Conservation (phyloP, 306 rosid genomes). For the Cicer chorassanicum region DNA sequence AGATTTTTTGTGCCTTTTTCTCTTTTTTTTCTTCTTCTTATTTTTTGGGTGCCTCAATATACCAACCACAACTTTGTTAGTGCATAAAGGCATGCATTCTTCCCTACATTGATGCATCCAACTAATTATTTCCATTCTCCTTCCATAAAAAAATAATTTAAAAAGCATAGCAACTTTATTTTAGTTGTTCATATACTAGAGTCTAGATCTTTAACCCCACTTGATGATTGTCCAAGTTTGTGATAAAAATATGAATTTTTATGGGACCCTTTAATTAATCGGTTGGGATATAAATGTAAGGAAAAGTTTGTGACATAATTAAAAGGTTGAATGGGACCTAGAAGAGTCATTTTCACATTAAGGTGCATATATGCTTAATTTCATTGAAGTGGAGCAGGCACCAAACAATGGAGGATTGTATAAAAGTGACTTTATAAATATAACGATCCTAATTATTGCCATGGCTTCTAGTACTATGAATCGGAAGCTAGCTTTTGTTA, state of each 20-base stretch:
- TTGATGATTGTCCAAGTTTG: conserved; percentile 37
- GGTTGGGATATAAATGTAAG: conserved; percentile 40
- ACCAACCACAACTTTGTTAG: conserved; percentile 53
- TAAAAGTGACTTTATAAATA: not conserved
- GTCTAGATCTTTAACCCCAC: conserved; percentile 43
- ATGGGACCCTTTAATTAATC: conserved; percentile 37
- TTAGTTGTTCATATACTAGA: conserved; percentile 28
- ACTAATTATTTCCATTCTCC: conserved; percentile 19
- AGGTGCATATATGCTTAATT: conserved; percentile 14
- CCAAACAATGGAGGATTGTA: conserved; percentile 8
- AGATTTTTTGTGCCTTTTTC: conserved; percentile 35
- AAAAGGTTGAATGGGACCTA: conserved; percentile 47
- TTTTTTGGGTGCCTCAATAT: conserved; percentile 3
- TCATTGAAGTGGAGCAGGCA: conserved; percentile 46
- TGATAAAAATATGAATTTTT: conserved; percentile 11
- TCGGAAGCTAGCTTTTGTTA: not conserved
- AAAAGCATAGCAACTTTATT: conserved; percentile 21
- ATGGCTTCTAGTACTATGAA: not conserved
- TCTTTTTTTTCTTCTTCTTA: conserved; percentile 3
- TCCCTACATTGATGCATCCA: conserved; percentile 51
- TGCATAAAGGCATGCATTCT: conserved; percentile 50
- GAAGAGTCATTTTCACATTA: conserved; percentile 23
- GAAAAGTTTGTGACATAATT: conserved; percentile 21
- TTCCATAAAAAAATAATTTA: conserved; percentile 40
- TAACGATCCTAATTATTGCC: conserved; percentile 14